Evolutionary conservation across 805 yeast genomes (phyloP).

Genomic region (Kluyveromyces lactis): DNA sequence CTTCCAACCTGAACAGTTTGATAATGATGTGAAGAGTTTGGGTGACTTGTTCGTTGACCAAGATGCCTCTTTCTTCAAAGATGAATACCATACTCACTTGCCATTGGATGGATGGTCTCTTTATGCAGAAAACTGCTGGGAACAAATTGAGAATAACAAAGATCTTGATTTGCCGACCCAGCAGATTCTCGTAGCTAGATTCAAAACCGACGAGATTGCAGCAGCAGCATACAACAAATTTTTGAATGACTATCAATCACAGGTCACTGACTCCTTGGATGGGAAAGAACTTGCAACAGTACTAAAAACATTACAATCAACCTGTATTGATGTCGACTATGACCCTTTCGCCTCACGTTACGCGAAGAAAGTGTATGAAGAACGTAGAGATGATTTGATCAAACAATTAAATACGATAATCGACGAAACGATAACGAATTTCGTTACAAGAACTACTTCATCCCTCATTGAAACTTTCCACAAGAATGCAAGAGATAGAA

Average conservation of each 20-base stretch:
- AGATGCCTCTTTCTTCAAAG: slow-evolving; percentile 43
- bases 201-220: slow-evolving; percentile 87
- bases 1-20: slow-evolving; percentile 66
- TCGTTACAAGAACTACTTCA: slow-evolving; percentile 32
- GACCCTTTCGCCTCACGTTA: slow-evolving; percentile 75
- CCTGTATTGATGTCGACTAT: slow-evolving; percentile 43
- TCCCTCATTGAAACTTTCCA: slow-evolving; percentile 27
- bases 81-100: slow-evolving; percentile 69
- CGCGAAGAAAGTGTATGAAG: slow-evolving; percentile 53
- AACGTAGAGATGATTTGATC: slow-evolving; percentile 44
- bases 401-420: slow-evolving; percentile 42
- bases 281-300: slow-evolving; percentile 32
- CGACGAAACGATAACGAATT: slow-evolving; percentile 35
- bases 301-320: slow-evolving; percentile 36
- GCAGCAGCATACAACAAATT: slow-evolving; percentile 41
- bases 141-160: slow-evolving; percentile 84
- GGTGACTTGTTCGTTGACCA: slow-evolving; percentile 49
- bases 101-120: slow-evolving; percentile 96
- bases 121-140: slow-evolving; percentile 89
- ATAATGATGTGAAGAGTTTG: slow-evolving; percentile 46
- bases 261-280: slow-evolving; percentile 22
- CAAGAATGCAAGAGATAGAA: slow-evolving; percentile 19
- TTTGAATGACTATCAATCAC: slow-evolving; percentile 28
- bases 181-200: slow-evolving; percentile 88
- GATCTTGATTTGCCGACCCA: slow-evolving; percentile 96